Evolutionary conservation across 768 basidiomycete species (phyloP).

Genomic region (Rhizopogon sp.): DNA sequence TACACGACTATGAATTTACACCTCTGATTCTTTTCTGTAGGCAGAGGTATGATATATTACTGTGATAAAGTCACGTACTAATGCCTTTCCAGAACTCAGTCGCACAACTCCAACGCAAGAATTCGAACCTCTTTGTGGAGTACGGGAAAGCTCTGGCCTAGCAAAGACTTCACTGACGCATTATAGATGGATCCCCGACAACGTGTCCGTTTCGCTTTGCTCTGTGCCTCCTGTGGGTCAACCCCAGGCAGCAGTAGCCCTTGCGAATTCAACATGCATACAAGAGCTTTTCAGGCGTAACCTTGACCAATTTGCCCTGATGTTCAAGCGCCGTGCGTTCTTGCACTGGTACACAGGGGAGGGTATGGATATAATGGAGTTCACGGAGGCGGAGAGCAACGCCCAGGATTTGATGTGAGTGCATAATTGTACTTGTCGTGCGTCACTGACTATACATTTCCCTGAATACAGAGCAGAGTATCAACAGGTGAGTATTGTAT

Average conservation of each 20-base stretch:
- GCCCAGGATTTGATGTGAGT: conserved; percentile 74
- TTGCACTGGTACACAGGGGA: conserved; percentile 90
- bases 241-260: conserved; percentile 63
- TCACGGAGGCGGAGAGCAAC: conserved; percentile 86
- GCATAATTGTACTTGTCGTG: not conserved
- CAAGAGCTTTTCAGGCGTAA: conserved; percentile 84
- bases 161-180: conserved; percentile 3
- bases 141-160: conserved; percentile 27
- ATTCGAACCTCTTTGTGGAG: conserved; percentile 78
- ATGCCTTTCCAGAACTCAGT: conserved; percentile 51
- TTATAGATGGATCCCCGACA: conserved; percentile 86
- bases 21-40: conserved; percentile 22
- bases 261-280: conserved; percentile 77
- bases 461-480: conserved; percentile 67
- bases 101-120: conserved; percentile 68
- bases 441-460: conserved; percentile 6
- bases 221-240: conserved; percentile 82
- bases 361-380: conserved; percentile 84
- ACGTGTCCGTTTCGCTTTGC: conserved; percentile 79
- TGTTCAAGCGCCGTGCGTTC: conserved; percentile 85
- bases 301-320: conserved; percentile 64
- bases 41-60: conserved; percentile 41
- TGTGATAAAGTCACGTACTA: conserved; percentile 3
- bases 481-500: conserved; percentile 55
- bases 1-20: not conserved